A percentile compares a stretch with the other conserved stretches of the same genome.
phyloP scores from a whole-genome alignment of 208 protist species.

The Trypanosoma grayi region DNA sequence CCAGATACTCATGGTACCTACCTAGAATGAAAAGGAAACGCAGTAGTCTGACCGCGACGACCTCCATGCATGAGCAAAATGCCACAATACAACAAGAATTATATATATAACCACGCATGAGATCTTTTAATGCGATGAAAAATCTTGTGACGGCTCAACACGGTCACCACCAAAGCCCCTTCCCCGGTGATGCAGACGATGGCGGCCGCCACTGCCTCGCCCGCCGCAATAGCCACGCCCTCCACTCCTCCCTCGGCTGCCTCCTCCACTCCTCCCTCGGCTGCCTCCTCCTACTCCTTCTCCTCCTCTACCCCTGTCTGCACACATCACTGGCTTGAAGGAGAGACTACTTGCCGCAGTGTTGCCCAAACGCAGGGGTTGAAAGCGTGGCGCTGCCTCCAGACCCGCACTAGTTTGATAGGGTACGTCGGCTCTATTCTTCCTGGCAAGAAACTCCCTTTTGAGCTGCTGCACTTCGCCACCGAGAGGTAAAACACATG shows the following conservation, averaged over 20 bases:
- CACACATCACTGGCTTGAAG: background rate
- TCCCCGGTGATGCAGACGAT: background rate
- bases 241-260: slow-evolving; percentile 4
- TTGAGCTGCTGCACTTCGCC: slow-evolving; percentile 74
- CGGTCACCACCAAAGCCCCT: background rate
- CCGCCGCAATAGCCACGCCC: slow-evolving; percentile 14
- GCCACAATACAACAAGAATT: too few relatives aligned
- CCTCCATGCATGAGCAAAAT: too few relatives aligned
- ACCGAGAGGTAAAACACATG: slow-evolving; percentile 47
- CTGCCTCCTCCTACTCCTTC: too few relatives aligned
- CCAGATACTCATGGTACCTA: slow-evolving; percentile 1
- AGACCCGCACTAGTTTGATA: slow-evolving; percentile 54
- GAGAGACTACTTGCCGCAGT: background rate
- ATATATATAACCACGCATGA: background rate
- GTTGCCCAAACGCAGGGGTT: slow-evolving; percentile 49
- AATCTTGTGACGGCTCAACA: background rate
- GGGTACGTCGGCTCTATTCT: slow-evolving; percentile 35
- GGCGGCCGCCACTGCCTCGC: slow-evolving; percentile 2
- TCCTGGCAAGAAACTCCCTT: slow-evolving; percentile 57
- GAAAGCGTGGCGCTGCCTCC: slow-evolving; percentile 66
- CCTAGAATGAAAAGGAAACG: background rate
- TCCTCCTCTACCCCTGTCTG: background rate
- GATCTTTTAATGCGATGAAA: background rate
- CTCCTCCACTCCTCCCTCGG: too few relatives aligned
- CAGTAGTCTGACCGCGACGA: background rate